Evolutionary conservation across 371 early-diverging fungal species (phyloP).

Genomic region (Circinella umbellata): DNA sequence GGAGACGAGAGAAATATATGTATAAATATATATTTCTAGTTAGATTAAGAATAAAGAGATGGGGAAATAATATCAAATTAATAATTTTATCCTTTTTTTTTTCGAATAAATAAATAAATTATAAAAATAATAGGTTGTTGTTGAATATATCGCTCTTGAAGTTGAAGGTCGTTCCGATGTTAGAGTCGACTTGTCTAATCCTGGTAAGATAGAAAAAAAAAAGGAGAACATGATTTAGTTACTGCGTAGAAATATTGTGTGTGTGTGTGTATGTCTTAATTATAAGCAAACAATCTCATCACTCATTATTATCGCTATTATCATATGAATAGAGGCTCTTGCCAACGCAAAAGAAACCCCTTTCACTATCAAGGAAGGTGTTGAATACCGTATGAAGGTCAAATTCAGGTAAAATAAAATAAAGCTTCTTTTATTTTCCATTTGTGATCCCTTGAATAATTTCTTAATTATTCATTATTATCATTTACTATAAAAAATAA

Average conservation of each 20-base stretch:
- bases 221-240: not conserved
- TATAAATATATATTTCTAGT: no score
- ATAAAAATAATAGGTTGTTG: constrained; percentile 60
- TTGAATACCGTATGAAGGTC: constrained; percentile 92
- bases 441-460: not conserved
- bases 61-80: no score
- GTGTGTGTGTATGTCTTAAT: no score
- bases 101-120: not conserved
- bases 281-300: not conserved
- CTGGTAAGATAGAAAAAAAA: constrained; percentile 42
- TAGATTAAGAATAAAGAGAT: no score
- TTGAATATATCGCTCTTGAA: constrained; percentile 82
- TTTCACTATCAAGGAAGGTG: constrained; percentile 95
- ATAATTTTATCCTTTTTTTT: not conserved
- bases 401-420: constrained; percentile 69
- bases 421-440: constrained; percentile 3
- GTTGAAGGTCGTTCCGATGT: constrained; percentile 85
- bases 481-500: no score
- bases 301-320: constrained; percentile 2
- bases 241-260: not conserved
- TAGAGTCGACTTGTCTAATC: constrained; percentile 80
- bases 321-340: constrained; percentile 40
- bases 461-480: no score
- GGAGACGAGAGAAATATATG: not conserved
- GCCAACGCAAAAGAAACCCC: constrained; percentile 70